Percentiles rank a stretch among this genome's conserved stretches.
Conservation (phyloP, 805 yeast species). For the Cyberlindnera xylosilytica region DNA sequence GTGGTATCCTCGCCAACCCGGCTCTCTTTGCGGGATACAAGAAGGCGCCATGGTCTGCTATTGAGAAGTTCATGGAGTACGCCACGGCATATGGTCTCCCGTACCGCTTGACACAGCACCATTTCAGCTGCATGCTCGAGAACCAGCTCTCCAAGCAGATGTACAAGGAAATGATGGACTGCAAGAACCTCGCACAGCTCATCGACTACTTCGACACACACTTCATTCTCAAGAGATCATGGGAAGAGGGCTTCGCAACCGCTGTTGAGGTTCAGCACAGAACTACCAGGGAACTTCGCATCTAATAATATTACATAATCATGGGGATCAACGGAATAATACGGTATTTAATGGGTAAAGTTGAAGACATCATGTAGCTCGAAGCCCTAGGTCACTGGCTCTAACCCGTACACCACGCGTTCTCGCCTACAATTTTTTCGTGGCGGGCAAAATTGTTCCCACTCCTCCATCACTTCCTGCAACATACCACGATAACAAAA, state of each 20-base stretch:
- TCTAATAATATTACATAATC: slow-evolving; percentile 10
- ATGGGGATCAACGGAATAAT: too few relatives aligned
- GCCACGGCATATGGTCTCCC: slow-evolving; percentile 81
- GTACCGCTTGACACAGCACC: slow-evolving; percentile 81
- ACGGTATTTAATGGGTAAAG: neutral
- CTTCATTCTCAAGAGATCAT: slow-evolving; percentile 63
- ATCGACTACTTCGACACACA: slow-evolving; percentile 78
- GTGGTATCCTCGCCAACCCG: slow-evolving; percentile 86
- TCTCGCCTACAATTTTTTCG: too few relatives aligned
- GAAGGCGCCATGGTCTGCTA: slow-evolving; percentile 85
- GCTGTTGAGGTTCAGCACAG: slow-evolving; percentile 43
- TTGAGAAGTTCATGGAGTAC: slow-evolving; percentile 80
- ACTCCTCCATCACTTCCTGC: too few relatives aligned
- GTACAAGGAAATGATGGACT: slow-evolving; percentile 62
- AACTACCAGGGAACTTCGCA: slow-evolving; percentile 27
- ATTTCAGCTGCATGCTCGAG: slow-evolving; percentile 82
- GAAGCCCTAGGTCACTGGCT: too few relatives aligned
- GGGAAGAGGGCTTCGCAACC: slow-evolving; percentile 68
- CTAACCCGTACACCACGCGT: too few relatives aligned
- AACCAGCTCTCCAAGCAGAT: slow-evolving; percentile 43
- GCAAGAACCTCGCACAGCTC: slow-evolving; percentile 55
- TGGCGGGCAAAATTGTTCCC: too few relatives aligned
- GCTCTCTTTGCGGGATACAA: slow-evolving; percentile 76
- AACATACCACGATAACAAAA: too few relatives aligned
- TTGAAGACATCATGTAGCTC: too few relatives aligned